Evolutionary conservation across 2,329 filamentous ascomycete genomes (phyloP), one percentile per base, ranked within the genome.

Genomic region (Cytospora schulzeri): DNA sequence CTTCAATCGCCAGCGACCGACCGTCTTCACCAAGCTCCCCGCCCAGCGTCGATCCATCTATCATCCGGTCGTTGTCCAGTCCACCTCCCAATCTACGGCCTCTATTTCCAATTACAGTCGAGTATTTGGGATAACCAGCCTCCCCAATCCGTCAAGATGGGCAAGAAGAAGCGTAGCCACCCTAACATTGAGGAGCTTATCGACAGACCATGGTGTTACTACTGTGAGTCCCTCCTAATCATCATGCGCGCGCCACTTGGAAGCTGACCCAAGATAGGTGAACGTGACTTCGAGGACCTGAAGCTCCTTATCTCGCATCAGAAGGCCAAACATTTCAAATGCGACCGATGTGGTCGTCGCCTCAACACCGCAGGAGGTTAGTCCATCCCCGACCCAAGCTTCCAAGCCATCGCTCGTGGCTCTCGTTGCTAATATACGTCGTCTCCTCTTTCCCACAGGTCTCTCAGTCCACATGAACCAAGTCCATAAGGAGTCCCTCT

Each of bases 251-350:
- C 51, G 35, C 15, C 3, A 17, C 12, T 26, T 29, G 56, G 55
- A 29, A 61, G 54, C 67, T 74, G 64, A 73, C 75, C 73, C 50
- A 29, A 4, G 2, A 6, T 26, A 89, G 86, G 86, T 78, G 95
- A 99, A 79, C 91, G 94, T 80, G 94, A 98, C 79, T 99, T 98
- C 76, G 93, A 98, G 77, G 95, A 99, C 76, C 78, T 97, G 55
- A 97, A 97, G 82, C 93, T 98, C 71, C 88, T 99, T 69, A 96
- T 97, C 71, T 93, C 91, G 64, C 95, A 99, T 77, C 95, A 98
- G 75, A 98, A 97, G 76, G 93, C 94, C n/a, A 98, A 98, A 79
- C 95, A 99, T 78, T 98, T 97, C 84, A 97, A 97, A 78, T 99
- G 95, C 79, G 92, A 97, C 71, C 83, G 90, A 80, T 99, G 95